Conservation (phyloP, 352 stramenopile species). For the Phytopythium montanum region DNA sequence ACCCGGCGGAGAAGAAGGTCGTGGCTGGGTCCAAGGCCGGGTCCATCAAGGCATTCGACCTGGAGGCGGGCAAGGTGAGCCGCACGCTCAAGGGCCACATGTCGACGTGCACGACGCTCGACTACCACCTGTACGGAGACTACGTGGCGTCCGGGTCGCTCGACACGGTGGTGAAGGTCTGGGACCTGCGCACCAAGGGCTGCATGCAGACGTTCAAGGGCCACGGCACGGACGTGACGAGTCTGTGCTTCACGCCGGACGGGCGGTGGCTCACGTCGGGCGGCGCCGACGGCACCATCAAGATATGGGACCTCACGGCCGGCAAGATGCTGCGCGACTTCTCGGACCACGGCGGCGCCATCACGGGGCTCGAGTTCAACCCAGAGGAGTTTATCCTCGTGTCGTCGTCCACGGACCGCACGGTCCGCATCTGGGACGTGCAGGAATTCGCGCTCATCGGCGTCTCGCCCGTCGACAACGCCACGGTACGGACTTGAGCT, state of each 20-base stretch:
- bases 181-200: constrained; percentile 81
- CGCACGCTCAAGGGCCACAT: constrained; percentile 83
- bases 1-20: constrained; percentile 71
- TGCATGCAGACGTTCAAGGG: constrained; percentile 88
- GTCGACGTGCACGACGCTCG: constrained; percentile 72
- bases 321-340: constrained; percentile 77
- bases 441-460: constrained; percentile 79
- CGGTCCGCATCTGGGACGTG: constrained; percentile 84
- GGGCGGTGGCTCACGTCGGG: constrained; percentile 82
- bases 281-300: constrained; percentile 65
- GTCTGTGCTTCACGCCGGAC: constrained; percentile 76
- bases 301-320: constrained; percentile 83
- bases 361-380: constrained; percentile 83
- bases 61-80: constrained; percentile 74
- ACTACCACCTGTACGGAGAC: constrained; percentile 85
- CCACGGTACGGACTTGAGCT: constrained; percentile 35
- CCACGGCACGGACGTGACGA: constrained; percentile 72
- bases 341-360: constrained; percentile 63
- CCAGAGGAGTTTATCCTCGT: constrained; percentile 85
- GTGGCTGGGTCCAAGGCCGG: constrained; percentile 72
- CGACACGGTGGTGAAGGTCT: constrained; percentile 86
- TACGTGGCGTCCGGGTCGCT: constrained; percentile 80
- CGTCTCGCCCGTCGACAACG: constrained; percentile 74
- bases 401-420: constrained; percentile 70
- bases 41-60: constrained; percentile 84